Evolutionary conservation across 805 yeast genomes (phyloP).

Genomic region (Hanseniaspora occidentalis): DNA sequence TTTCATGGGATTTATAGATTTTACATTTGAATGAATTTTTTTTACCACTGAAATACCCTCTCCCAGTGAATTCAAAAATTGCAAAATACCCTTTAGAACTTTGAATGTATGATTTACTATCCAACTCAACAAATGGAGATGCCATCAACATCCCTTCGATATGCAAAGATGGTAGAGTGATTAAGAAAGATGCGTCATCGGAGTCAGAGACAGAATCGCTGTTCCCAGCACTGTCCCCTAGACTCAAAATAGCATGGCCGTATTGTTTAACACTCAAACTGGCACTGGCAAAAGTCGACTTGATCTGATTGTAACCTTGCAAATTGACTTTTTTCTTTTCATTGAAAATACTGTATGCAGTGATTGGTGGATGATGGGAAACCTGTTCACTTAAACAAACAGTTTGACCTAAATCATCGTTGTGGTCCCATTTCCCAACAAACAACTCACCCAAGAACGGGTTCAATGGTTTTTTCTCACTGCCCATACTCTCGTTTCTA

Average conservation of each 20-base stretch:
- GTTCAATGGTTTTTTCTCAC: slow-evolving; percentile 93
- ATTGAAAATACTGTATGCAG: slow-evolving; percentile 80
- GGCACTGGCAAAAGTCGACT: slow-evolving; percentile 66
- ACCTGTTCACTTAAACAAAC: slow-evolving; percentile 82
- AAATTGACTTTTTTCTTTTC: slow-evolving; percentile 53
- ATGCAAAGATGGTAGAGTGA: slow-evolving; percentile 90
- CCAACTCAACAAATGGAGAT: slow-evolving; percentile 89
- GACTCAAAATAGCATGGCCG: slow-evolving; percentile 76
- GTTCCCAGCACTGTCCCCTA: slow-evolving; percentile 40
- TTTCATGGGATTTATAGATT: slow-evolving; percentile 41
- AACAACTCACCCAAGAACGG: slow-evolving; percentile 94
- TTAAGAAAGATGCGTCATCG: slow-evolving; percentile 34
- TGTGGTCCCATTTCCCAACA: slow-evolving; percentile 74
- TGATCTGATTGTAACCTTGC: slow-evolving; percentile 85
- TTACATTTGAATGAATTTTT: slow-evolving; percentile 87
- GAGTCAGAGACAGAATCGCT: slow-evolving; percentile 3
- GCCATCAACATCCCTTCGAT: slow-evolving; percentile 88
- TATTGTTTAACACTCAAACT: slow-evolving; percentile 79
- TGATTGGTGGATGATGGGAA: slow-evolving; percentile 93
- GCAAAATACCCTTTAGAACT: slow-evolving; percentile 67
- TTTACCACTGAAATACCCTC: slow-evolving; percentile 93
- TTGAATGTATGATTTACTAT: slow-evolving; percentile 77
- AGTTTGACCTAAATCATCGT: slow-evolving; percentile 58
- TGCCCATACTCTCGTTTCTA: slow-evolving; percentile 82
- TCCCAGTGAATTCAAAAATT: slow-evolving; percentile 70